Base-by-base conservation (phyloP, 176 grass and related monocot species). In the Aechmea fasciata region DNA sequence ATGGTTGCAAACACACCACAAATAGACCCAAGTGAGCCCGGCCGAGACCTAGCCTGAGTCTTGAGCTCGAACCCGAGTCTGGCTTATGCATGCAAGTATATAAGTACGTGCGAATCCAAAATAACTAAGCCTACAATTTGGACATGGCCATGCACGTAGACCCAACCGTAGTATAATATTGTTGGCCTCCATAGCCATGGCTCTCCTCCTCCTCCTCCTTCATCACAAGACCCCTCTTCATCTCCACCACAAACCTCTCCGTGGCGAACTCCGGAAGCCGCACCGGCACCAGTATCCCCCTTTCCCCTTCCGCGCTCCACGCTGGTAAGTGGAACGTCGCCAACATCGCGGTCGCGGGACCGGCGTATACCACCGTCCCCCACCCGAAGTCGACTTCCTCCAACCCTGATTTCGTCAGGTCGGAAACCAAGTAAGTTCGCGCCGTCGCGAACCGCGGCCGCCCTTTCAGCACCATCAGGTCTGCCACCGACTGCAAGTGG, bases 361-460 rank as follows among this genome's bases (percentile, higher is more conserved):
- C 78, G 23, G 69, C 83, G 26, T 85, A 85, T 10, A 73, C 53
- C 3, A 67, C 50, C 48, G 3, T 63, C 13, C 83, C 83, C 83
- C 83, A 85, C 7, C 78, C 83, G 18, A 85, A 72, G 24, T 85
- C 83, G 26, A 81, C 48, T 5, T 28, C 83, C 29, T 18, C 7
- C 73, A 85, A 14, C 78, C 62, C 68, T 0, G 69, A 54, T 0
- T 69, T 11, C 3, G 83, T 73, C 19, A 85, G 11, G 62, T 85
- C 83, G 10, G 73, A 77, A 52, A 83, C 81, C 12, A 74, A 25
- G 13, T 70, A 84, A 29, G 69, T 73, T 52, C 69, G 24, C 17
- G 62, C 81, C 81, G 49, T 68, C 69, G 63, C 69, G 59, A 76
- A 76, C 47, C 53, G 67, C 47, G 77, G 82, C 71, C 82, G n/a